A percentile compares a stretch with the other conserved stretches of the same genome.
phyloP scores from a whole-genome alignment of 768 basidiomycete genomes.

The Hirschioporus abietinus region DNA sequence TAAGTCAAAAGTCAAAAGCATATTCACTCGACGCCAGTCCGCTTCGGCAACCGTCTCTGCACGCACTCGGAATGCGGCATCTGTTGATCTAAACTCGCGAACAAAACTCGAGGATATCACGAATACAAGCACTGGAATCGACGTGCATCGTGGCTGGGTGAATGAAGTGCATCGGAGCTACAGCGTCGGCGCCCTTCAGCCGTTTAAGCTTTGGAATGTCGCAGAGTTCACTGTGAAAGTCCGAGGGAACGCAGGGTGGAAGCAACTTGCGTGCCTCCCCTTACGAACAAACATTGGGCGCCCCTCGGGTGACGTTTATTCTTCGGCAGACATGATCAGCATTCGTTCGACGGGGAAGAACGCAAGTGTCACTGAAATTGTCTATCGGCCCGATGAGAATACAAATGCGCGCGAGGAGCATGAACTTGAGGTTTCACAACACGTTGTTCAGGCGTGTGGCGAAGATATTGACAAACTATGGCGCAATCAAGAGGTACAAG shows the following conservation, averaged over 20 bases:
- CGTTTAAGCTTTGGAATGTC: background rate
- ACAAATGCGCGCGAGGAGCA: constrained; percentile 11
- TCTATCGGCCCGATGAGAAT: background rate
- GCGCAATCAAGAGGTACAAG: constrained; percentile 40
- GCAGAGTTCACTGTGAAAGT: background rate
- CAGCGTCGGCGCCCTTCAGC: constrained; percentile 1
- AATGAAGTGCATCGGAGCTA: background rate
- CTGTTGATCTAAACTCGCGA: background rate
- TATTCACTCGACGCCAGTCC: background rate
- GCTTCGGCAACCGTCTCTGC: background rate
- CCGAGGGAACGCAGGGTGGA: constrained; percentile 1
- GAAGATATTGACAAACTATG: constrained; percentile 53
- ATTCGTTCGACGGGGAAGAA: background rate
- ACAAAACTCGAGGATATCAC: background rate
- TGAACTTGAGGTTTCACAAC: constrained; percentile 36
- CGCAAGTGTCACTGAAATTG: background rate
- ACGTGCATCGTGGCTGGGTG: background rate
- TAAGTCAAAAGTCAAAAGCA: background rate
- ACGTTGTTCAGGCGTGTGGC: constrained; percentile 47
- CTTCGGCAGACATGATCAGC: background rate
- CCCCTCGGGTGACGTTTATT: background rate
- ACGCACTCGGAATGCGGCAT: background rate
- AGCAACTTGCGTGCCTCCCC: background rate
- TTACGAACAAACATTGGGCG: background rate
- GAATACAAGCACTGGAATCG: background rate